A percentile compares a stretch with the other conserved stretches of the same genome.
phyloP scores from a whole-genome alignment of 1,139 yeast species.

The Entelexis paramagnoliae region DNA sequence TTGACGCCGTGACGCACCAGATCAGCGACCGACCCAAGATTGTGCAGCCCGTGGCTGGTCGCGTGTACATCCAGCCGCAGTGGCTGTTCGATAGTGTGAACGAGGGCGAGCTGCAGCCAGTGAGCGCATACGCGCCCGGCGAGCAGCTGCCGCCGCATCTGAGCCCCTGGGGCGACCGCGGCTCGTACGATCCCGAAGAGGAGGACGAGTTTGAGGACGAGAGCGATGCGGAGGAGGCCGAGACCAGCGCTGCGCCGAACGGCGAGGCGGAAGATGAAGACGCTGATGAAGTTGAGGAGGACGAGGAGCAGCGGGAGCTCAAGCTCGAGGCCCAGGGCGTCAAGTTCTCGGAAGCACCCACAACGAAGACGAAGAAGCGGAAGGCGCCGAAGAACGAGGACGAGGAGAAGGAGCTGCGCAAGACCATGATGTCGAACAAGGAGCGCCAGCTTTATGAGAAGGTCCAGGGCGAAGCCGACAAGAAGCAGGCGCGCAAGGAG shows the following conservation, averaged over 20 bases:
- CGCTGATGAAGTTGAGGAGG: slow-evolving; percentile 38
- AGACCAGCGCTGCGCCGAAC: slow-evolving; percentile 37
- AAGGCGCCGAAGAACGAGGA: slow-evolving; percentile 41
- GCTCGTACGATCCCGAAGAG: slow-evolving; percentile 79
- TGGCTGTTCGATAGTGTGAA: slow-evolving; percentile 93
- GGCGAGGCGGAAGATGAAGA: slow-evolving; percentile 27
- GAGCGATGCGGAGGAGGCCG: slow-evolving; percentile 44
- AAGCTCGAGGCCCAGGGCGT: slow-evolving; percentile 88
- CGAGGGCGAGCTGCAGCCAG: slow-evolving; percentile 63
- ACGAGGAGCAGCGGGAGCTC: slow-evolving; percentile 68
- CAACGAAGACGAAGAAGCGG: slow-evolving; percentile 30
- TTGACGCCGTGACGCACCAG: slow-evolving; percentile 76
- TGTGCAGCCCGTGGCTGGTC: slow-evolving; percentile 67
- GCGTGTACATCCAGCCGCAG: slow-evolving; percentile 94
- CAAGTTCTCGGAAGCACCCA: slow-evolving; percentile 49
- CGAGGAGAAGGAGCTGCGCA: slow-evolving; percentile 78
- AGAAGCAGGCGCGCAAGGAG: slow-evolving; percentile 71
- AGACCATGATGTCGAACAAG: slow-evolving; percentile 96
- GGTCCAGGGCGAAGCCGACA: slow-evolving; percentile 86
- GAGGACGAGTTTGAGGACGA: slow-evolving; percentile 45
- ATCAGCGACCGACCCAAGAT: slow-evolving; percentile 86
- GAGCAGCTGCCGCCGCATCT: slow-evolving; percentile 93
- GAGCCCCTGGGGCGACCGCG: slow-evolving; percentile 98
- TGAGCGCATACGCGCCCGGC: slow-evolving; percentile 80
- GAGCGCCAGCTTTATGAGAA: slow-evolving; percentile 89